Evolutionary conservation across 345 rosid species (phyloP), one percentile per base, ranked within the genome.

Genomic region (Tarenaya hassleriana): DNA sequence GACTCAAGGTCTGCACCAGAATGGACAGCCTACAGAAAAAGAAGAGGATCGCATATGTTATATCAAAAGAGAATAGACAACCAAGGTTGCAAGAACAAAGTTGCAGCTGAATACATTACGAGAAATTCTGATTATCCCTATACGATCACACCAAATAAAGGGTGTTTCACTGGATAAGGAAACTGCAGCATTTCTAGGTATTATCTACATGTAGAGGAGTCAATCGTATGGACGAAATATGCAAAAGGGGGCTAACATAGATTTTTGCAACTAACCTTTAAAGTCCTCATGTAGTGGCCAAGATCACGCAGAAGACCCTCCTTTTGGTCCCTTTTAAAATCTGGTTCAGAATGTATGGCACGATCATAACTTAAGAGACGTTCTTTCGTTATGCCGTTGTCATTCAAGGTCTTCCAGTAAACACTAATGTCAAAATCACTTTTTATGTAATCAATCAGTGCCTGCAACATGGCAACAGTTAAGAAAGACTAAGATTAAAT

Each of bases 1-100:
- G 99, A 92, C 69, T 88, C 99, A 15, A 92, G 95, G 73, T 92
- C 99, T 45, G 97, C 99, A 66, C 99, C 99, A 14, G 97, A 92
- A 78, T 92, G 99, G 67, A 92, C 99, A 21, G 99, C 99, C 99
- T 92, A 62, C 42, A 66, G 4, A 69, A 35, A 59, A 50, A 51
- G 47, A 49, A 73, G 42, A 68, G 62, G 32, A 40, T 50, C 61
- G 39, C 39, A 58, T 29, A 55, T 55, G 20, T 27, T 16, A 61
- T 32, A 61, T 14, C 12, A 32, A 16, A 40, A 47, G 46, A 40
- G 33, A 21, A 45, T 44, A 47, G 16, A 47, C 61, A 38, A 52
- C 35, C 37, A 16, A 49, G 39, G 16, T 61, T 60, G 31, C 43
- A 2, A 12, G 55, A 60, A 55, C 27, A 56, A 52, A 34, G 46